Percentiles rank a stretch among this genome's conserved stretches.
These are phyloP conservation scores for Hansenula anomala DNA, from an alignment of 1,139 yeast species.

Conservation along the genomic window DNA sequence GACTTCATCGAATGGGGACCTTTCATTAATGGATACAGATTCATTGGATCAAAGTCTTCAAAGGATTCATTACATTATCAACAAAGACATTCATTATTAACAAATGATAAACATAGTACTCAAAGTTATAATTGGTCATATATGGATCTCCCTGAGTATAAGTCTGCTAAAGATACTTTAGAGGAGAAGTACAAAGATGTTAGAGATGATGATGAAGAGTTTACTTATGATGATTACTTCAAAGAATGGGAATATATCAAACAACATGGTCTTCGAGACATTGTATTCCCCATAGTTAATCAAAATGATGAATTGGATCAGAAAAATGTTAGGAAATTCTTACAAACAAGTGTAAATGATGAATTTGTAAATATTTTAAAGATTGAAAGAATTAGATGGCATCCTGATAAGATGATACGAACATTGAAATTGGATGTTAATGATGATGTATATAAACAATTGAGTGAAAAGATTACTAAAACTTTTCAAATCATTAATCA, in stretches of 20 bases:
- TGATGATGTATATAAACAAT: constrained; percentile 5
- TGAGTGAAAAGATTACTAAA: constrained; percentile 25
- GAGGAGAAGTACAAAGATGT: too few relatives aligned
- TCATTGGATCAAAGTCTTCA: constrained; percentile 12
- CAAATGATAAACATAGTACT: constrained; percentile 3
- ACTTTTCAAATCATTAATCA: constrained; percentile 35
- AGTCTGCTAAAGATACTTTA: constrained; percentile 1
- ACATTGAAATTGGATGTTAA: constrained; percentile 5
- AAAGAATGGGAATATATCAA: constrained; percentile 23
- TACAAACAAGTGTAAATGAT: constrained; percentile 20
- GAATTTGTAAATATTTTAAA: constrained; percentile 24
- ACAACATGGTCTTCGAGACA: constrained; percentile 8
- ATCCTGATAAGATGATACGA: constrained; percentile 50
- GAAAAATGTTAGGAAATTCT: constrained; percentile 9
- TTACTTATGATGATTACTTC: constrained; percentile 23
- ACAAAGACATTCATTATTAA: constrained; percentile 11
- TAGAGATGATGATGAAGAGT: not conserved
- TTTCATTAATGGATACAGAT: constrained; percentile 28
- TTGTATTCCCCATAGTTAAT: constrained; percentile 12
- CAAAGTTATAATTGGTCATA: constrained; percentile 15
- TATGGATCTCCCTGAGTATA: constrained; percentile 11
- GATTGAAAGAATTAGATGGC: constrained; percentile 59
- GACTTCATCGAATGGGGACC: constrained; percentile 29
- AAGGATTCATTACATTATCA: constrained; percentile 10
- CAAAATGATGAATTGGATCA: not conserved